phyloP scores from a whole-genome alignment of 129 eudicot genomes.

The Sambucus nigra region DNA sequence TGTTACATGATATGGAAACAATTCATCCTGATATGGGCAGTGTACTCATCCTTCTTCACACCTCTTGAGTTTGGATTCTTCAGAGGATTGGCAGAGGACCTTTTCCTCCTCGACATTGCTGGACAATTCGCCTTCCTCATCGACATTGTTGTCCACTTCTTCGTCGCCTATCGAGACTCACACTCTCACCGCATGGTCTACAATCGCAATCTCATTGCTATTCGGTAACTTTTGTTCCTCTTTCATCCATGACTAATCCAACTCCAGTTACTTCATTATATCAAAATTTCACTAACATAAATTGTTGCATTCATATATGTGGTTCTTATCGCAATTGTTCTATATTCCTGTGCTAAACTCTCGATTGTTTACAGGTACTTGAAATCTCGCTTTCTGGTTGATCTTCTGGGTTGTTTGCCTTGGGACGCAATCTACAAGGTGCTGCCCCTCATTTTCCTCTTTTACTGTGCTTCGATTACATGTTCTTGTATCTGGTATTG shows the following conservation, averaged over 20 bases:
- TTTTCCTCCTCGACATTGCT: slow-evolving; percentile 62
- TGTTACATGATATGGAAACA: slow-evolving; percentile 49
- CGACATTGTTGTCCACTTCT: slow-evolving; percentile 45
- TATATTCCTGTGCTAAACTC: not conserved
- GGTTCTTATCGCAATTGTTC: not conserved
- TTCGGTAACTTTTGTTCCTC: slow-evolving; percentile 30
- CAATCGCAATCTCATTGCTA: slow-evolving; percentile 41
- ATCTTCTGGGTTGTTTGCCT: slow-evolving; percentile 60
- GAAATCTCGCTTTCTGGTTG: slow-evolving; percentile 48
- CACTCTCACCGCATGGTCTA: slow-evolving; percentile 37
- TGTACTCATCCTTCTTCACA: slow-evolving; percentile 71
- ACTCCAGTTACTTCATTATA: no score
- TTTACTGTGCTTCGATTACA: not conserved
- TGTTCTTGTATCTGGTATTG: not conserved
- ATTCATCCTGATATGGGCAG: slow-evolving; percentile 63
- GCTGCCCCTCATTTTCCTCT: not conserved
- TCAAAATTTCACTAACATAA: no score
- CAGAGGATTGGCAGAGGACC: slow-evolving; percentile 54
- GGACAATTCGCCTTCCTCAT: slow-evolving; percentile 60
- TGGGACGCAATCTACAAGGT: slow-evolving; percentile 73
- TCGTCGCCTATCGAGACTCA: slow-evolving; percentile 41
- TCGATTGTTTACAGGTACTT: slow-evolving; percentile 31
- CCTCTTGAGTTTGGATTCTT: slow-evolving; percentile 72
- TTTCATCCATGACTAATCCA: no score
- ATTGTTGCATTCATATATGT: not conserved